phyloP scores from a whole-genome alignment of 1,139 yeast genomes.

The Debaryomyces sp. region DNA sequence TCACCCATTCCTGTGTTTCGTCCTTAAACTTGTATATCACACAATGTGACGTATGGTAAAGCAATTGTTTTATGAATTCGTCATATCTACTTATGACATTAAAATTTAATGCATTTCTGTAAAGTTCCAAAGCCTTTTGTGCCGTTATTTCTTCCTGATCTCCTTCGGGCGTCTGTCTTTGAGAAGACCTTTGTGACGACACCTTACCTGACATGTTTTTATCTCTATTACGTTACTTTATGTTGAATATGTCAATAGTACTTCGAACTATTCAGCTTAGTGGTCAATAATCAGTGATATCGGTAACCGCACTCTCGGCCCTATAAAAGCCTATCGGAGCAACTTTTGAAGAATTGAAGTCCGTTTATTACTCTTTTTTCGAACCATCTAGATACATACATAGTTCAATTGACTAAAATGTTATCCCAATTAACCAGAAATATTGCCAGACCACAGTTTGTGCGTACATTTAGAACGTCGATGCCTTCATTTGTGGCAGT shows the following conservation, averaged over 20 bases:
- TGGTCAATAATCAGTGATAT: neutral
- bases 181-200: neutral
- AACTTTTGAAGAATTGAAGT: neutral
- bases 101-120: slow-evolving; percentile 71
- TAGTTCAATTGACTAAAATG: slow-evolving; percentile 4
- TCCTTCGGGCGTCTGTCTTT: slow-evolving; percentile 1
- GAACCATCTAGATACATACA: neutral
- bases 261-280: neutral
- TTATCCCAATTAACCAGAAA: slow-evolving; percentile 9
- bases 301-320: slow-evolving; percentile 1
- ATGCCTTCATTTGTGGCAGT: slow-evolving; percentile 39
- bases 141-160: slow-evolving; percentile 23
- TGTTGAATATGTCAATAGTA: neutral
- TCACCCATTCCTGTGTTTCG: slow-evolving; percentile 74
- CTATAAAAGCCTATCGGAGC: neutral
- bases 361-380: neutral
- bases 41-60: slow-evolving; percentile 78
- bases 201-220: slow-evolving; percentile 6
- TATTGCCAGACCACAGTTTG: slow-evolving; percentile 13
- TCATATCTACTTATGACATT: slow-evolving; percentile 86
- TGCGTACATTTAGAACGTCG: slow-evolving; percentile 35
- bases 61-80: slow-evolving; percentile 71
- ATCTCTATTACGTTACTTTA: neutral
- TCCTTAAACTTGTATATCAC: slow-evolving; percentile 75
- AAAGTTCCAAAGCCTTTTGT: slow-evolving; percentile 54